Conservation (phyloP, 768 basidiomycete genomes). For the Mycena albidolilacea region DNA sequence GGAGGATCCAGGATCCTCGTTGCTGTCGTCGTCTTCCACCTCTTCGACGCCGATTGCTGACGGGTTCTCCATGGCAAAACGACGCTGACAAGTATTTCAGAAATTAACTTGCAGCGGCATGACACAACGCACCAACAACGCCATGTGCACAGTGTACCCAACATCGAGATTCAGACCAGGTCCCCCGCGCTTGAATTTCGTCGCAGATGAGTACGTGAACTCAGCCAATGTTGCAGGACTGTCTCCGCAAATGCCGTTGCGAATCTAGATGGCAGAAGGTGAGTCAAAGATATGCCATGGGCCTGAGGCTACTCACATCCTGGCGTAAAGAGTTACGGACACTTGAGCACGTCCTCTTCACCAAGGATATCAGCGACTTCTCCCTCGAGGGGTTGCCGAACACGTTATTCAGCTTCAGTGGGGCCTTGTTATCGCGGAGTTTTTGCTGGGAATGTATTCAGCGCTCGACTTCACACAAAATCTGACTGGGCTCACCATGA, state of each 20-base stretch:
- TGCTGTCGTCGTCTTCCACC: no score
- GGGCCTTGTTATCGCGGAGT: background rate
- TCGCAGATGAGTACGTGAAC: slow-evolving; percentile 6
- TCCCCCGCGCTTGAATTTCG: slow-evolving; percentile 18
- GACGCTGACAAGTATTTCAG: no score
- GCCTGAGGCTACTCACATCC: no score
- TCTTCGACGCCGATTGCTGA: no score
- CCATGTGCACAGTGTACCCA: background rate
- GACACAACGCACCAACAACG: no score
- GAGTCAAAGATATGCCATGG: background rate
- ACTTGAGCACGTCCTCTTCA: slow-evolving; percentile 10
- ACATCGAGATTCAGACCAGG: no score
- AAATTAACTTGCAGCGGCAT: no score
- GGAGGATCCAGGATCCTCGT: no score
- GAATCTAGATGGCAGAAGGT: background rate
- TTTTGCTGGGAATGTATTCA: background rate
- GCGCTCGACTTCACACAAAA: background rate
- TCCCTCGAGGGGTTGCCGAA: slow-evolving; percentile 10
- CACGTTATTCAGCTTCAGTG: background rate
- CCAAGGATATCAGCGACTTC: background rate
- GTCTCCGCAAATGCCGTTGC: slow-evolving; percentile 6
- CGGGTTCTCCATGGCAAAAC: no score
- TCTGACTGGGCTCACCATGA: background rate
- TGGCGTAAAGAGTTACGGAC: slow-evolving; percentile 4
- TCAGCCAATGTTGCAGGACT: background rate